Base-by-base conservation (phyloP, 257 asterid genomes). In the Solanum sitiens region DNA sequence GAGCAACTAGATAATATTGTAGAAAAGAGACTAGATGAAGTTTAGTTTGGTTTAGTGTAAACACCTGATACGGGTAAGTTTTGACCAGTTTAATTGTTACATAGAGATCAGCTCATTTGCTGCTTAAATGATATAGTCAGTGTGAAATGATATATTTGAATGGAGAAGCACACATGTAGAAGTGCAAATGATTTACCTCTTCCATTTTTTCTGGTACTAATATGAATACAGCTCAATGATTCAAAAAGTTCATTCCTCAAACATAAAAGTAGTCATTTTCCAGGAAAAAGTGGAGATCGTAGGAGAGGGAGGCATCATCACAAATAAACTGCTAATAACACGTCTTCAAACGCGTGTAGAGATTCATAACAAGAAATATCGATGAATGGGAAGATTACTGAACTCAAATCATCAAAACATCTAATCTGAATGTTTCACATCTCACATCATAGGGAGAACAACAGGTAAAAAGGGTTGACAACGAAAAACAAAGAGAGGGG, bases 1-100 rank as follows among this genome's bases (percentile, higher is more conserved):
- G 93, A 90, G 53, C 88, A 85, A 87, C 91, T 32, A 87, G 89
- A 25, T 94, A 92, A 93, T 82, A 50, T 13, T 75, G 25, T 83
- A 79, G 65, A 79, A 25, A 27, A 44, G 84, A 79, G 16, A 79
- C 65, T 79, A 33, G 47, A 35, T 16, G 0, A 71, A 53, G 63
- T 18, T 53, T 18, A 50, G 21, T 50, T 33, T 35, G 80, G 16
- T 35, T 73, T 73, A 73, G 2, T 18, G 50, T 73, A 11, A 37
- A 73, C 50, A 11, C 18, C 3, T 3, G 2, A 37, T 35, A 27
- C 0, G 5, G 10, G 10, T 35, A 35, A 73, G 0, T 20, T 33
- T 18, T 35, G n/a, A 73, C 82, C 82, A 8, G 42, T 32, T 70
- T 18, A 73, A 73, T 73, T 11, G 27, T 35, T 73, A 35, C 20